phyloP scores from a whole-genome alignment of 257 asterid genomes.

The Orobanche coerulescens region DNA sequence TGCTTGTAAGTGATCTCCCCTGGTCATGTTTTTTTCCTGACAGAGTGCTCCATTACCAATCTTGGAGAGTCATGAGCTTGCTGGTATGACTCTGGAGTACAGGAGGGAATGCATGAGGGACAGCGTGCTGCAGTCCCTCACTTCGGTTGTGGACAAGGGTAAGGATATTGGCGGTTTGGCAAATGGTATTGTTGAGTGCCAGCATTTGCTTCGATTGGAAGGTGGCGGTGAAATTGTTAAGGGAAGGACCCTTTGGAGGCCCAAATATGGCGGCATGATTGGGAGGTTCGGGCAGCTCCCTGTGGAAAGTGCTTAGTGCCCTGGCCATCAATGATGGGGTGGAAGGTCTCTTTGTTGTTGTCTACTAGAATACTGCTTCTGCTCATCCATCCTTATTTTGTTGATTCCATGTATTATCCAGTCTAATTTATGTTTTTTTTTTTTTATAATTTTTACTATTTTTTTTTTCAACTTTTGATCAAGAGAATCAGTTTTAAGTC shows the following conservation, averaged over 20 bases:
- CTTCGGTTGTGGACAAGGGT: constrained; percentile 47
- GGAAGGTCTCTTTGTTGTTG: constrained; percentile 21
- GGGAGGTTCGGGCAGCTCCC: constrained; percentile 42
- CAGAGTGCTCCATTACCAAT: constrained; percentile 83
- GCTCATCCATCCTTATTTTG: constrained; percentile 13
- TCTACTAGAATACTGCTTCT: constrained; percentile 19
- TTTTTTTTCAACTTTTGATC: constrained; percentile 27
- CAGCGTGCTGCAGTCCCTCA: constrained; percentile 86
- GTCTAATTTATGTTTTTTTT: constrained; percentile 27
- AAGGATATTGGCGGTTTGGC: constrained; percentile 35
- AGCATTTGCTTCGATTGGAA: constrained; percentile 85
- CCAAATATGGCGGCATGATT: constrained; percentile 40
- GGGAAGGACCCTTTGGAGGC: constrained; percentile 91
- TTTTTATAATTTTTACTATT: constrained; percentile 10
- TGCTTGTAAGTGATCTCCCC: constrained; percentile 8
- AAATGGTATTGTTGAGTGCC: constrained; percentile 60
- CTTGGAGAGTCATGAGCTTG: constrained; percentile 81
- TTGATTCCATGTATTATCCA: constrained; percentile 33
- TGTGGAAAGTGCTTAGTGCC: constrained; percentile 33
- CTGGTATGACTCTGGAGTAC: constrained; percentile 76
- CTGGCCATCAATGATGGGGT: constrained; percentile 3
- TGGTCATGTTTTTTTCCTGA: not conserved
- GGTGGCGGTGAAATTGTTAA: constrained; percentile 81
- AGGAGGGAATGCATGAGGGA: constrained; percentile 96
- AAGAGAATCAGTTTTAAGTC: constrained; percentile 13